A percentile compares a stretch with the other conserved stretches of the same genome.
phyloP scores from a whole-genome alignment of 2,329 filamentous ascomycete species.

The Clonostachys rhizophaga region DNA sequence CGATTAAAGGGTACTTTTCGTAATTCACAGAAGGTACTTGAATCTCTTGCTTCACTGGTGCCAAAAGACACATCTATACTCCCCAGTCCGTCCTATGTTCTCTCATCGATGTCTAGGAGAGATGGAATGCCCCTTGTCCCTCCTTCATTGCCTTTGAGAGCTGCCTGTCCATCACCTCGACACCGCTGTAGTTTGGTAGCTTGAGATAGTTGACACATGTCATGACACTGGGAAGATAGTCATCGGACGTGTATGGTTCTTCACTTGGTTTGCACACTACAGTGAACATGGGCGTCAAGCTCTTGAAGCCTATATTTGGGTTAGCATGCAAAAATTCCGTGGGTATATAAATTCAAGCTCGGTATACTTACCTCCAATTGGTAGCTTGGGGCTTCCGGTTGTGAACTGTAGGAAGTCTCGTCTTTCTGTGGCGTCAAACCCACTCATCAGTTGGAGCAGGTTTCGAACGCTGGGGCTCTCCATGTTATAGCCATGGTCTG shows the following conservation, averaged over 20 bases:
- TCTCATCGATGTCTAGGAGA: constrained; percentile 54
- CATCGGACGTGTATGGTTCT: constrained; percentile 85
- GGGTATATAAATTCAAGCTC: background rate
- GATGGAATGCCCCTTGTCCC: constrained; percentile 95
- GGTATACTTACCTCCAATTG: constrained; percentile 78
- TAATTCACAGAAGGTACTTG: too few species aligned
- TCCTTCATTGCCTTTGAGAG: constrained; percentile 85
- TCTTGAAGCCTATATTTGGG: constrained; percentile 74
- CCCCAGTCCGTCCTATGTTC: too few species aligned
- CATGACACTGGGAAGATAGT: constrained; percentile 99
- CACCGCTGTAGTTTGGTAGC: constrained; percentile 83
- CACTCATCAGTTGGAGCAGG: constrained; percentile 89
- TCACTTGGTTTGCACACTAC: constrained; percentile 99
- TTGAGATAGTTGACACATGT: constrained; percentile 99
- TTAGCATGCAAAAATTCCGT: constrained; percentile 19
- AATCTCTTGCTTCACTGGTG: too few species aligned
- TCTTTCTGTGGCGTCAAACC: constrained; percentile 67
- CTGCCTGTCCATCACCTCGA: constrained; percentile 73
- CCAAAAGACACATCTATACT: too few species aligned
- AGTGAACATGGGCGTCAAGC: constrained; percentile 95
- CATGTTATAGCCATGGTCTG: constrained; percentile 97
- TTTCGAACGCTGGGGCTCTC: constrained; percentile 96
- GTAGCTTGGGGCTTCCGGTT: constrained; percentile 94
- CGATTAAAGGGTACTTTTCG: too few species aligned
- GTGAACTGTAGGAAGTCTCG: constrained; percentile 97